Evolutionary conservation across 2,329 filamentous ascomycete species (phyloP), one percentile per base, ranked within the genome.

Genomic region (Mariannaea sp.): DNA sequence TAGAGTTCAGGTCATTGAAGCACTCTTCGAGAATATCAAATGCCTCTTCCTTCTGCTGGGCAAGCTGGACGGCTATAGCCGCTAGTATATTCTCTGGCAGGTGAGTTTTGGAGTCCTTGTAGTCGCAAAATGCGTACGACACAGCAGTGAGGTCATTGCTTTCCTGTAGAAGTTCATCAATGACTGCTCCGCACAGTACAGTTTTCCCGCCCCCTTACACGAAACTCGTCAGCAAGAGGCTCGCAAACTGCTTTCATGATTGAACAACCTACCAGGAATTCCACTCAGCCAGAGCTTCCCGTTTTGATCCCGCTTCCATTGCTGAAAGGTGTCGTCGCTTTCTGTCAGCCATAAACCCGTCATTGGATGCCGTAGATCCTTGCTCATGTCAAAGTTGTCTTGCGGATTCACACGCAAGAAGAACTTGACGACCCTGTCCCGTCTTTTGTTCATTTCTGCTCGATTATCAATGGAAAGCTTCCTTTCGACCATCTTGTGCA

Each of bases 121-220:
- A 50, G 0, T 9, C 24, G 3, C 46, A 57, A 19, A 57, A 55
- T 12, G 51, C 55, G 3, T 51, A 57, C 1, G 26, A 45, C 12
- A 49, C 33, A 3, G 43, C 50, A 1, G 13, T 19, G n/a, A 5
- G 33, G 1, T 33, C 19, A 24, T 49, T 8, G 3, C 17, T 49
- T n/a, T 49, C 33, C 22, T 41, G 45, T 2, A 49, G 14, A 26
- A 49, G 2, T 3, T 26, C 41, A 3, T 49, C 45, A 7, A 49
- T 33, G 3, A 49, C 45, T 10, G 27, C 13, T 0, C 45, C 45
- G 2, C 45, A 49, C 2, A 49, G 35, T 0, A 41, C 36, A 5
- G 45, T 49, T 8, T 49, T 49, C 2, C 45, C 45, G 2, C 35
- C 27, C 24, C 45, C 45, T 49, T 12, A 0, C 3, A 12, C 2